A percentile compares a stretch with the other conserved stretches of the same genome.
Conservation (phyloP, 495 filamentous ascomycete genomes). For the Penicillium lagena region DNA sequence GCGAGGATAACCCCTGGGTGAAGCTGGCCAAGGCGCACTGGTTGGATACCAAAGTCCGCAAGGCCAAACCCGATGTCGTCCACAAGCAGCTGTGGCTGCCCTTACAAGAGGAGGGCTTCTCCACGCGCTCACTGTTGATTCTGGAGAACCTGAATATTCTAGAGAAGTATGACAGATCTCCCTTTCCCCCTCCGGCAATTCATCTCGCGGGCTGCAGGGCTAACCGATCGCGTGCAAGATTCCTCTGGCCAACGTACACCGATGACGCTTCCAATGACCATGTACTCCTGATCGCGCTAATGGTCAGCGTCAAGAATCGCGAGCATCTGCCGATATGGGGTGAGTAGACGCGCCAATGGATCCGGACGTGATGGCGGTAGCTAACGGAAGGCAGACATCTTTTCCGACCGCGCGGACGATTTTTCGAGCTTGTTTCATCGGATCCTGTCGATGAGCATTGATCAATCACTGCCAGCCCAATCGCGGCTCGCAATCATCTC, state of each 20-base stretch:
- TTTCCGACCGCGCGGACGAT: constrained; percentile 67
- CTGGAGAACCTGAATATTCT: constrained; percentile 88
- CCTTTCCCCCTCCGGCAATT: not conserved
- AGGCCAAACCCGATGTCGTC: constrained; percentile 78
- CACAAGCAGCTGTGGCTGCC: constrained; percentile 89
- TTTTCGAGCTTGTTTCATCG: constrained; percentile 91
- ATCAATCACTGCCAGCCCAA: constrained; percentile 60
- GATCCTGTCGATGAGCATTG: constrained; percentile 81
- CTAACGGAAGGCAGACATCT: constrained; percentile 50
- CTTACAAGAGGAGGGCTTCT: constrained; percentile 73
- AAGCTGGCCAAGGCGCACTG: constrained; percentile 79
- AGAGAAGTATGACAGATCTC: constrained; percentile 56
- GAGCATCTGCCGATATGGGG: constrained; percentile 86
- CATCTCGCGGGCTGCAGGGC: constrained; percentile 6
- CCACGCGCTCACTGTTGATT: constrained; percentile 67
- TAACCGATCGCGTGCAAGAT: constrained; percentile 43
- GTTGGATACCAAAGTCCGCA: constrained; percentile 64
- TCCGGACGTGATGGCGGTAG: not conserved
- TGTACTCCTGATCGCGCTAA: constrained; percentile 74
- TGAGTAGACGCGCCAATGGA: constrained; percentile 25
- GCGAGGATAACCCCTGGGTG: constrained; percentile 75
- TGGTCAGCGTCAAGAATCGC: constrained; percentile 81
- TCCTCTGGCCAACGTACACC: constrained; percentile 88
- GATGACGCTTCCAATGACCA: constrained; percentile 89
- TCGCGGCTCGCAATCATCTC: constrained; percentile 75